phyloP scores from a whole-genome alignment of 192 early-diverging fungal genomes.

The Entomortierella lignicola region DNA sequence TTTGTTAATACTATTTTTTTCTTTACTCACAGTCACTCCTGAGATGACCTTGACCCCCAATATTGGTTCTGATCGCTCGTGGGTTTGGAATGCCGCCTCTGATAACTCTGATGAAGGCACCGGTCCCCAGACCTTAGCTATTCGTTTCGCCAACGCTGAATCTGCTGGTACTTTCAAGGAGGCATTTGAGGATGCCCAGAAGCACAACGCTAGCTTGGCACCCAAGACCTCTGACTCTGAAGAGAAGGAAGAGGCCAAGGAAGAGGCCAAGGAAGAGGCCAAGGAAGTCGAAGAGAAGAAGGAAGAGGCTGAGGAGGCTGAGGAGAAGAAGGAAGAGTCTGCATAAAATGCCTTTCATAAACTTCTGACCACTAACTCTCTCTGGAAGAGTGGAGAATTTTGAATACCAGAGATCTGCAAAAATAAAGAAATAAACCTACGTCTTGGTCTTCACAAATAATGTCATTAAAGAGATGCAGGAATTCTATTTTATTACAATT shows the following conservation, averaged over 20 bases:
- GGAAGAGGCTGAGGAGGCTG: conserved; percentile 44
- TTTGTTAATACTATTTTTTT: neutral
- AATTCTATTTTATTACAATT: no score
- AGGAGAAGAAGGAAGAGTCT: conserved; percentile 49
- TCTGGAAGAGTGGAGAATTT: neutral
- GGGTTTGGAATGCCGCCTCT: conserved; percentile 94
- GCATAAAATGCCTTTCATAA: conserved; percentile 24
- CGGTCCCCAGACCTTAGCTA: conserved; percentile 86
- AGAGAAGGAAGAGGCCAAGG: conserved; percentile 45
- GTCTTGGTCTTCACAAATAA: no score
- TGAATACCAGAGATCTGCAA: neutral
- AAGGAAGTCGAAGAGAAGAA: conserved; percentile 49
- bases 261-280: conserved; percentile 45
- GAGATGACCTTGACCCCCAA: conserved; percentile 94
- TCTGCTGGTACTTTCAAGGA: conserved; percentile 58
- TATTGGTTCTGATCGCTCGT: conserved; percentile 98
- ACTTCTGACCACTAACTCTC: neutral
- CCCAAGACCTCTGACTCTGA: conserved; percentile 66
- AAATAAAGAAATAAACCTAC: neutral
- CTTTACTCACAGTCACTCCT: conserved; percentile 66
- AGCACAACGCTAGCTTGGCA: conserved; percentile 92
- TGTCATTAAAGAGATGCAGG: no score
- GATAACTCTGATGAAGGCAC: conserved; percentile 91
- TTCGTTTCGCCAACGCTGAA: conserved; percentile 96
- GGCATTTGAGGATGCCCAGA: conserved; percentile 78